Evolutionary conservation across 192 early-diverging fungal species (phyloP), one percentile per base, ranked within the genome.

Genomic region (Backusella westeae): DNA sequence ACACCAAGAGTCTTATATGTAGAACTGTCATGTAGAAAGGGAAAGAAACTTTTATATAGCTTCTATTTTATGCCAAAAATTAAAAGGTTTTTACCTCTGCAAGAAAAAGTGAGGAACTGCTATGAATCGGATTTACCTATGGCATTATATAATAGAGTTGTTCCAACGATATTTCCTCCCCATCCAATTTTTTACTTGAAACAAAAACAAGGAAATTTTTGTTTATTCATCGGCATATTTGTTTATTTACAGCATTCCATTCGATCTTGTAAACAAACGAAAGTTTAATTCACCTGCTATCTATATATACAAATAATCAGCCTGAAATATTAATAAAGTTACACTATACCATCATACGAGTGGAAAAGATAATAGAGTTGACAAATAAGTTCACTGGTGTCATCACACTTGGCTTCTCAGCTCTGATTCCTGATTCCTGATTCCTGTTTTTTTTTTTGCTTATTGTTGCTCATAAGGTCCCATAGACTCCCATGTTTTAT

Each of bases 181-280:
- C n/a, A n/a, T 6, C 10, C 42, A 9, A 44, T 44, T 52, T 21
- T 19, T 52, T 32, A 32, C 4, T 52, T 52, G 1, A 29, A 29
- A 29, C 26, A 29, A 29, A 56, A 26, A 26, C 26, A 59, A 63
- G 14, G 29, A 29, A 26, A 2, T 29, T 1, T 59, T 59, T 59
- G 23, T 59, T 59, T 59, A 56, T 53, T 5, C 8, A 8, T 21
- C 7, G 9, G 53, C 9, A 8, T 56, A 63, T 63, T 63, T 63
- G 26, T 63, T 63, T 63, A 63, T 63, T 29, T 15, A 63, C 56
- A 63, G 12, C 56, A 63, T 63, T 63, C 56, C 56, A 63, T 63
- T 63, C 26, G 23, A 63, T 63, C 53, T 6, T 29, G 21, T 63
- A 49, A 49, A 49, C 46, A 49, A 49, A 49, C 6, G 0, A 63